Evolutionary conservation across 345 rosid species (phyloP), one percentile per base, ranked within the genome.

Genomic region (Jatropha curcas): DNA sequence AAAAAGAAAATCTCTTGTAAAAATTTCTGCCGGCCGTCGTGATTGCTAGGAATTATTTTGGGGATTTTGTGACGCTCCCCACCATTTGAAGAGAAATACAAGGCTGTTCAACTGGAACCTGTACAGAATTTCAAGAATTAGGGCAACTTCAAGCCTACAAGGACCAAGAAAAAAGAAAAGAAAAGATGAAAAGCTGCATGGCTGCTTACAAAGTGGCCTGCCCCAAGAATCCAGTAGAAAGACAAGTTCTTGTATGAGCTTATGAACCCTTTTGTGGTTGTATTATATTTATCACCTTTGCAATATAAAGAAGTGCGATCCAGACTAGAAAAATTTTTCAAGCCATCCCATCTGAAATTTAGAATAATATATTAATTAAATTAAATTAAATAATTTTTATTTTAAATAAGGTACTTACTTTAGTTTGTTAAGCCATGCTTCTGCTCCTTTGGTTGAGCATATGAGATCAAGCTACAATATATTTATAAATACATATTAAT

Each of bases 61-160:
- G 86, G 0, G 86, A 85, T 57, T 58, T 65, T 14, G 85, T 83
- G 9, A 83, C 34, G 22, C 24, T 72, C 14, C 83, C 86, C 67
- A 69, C 86, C 83, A 85, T 85, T 45, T 81, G 65, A n/a, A 81
- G 71, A 45, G 86, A 65, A 55, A 81, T 57, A 48, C 86, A 85
- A 0, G 86, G 85, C 7, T 83, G 88, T 7, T 85, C 86, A 0
- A 65, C 73, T 12, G 88, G 85, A 65, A 82, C 86, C 86, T 85
- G 75, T 27, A 39, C 20, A 53, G n/a, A 53, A 55, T 13, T 25
- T 73, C 30, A 35, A 10, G 0, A 35, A 34, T 34, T 61, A 45
- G 62, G 13, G 7, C 4, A 22, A 45, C n/a, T n/a, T n/a, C n/a
- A n/a, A n/a, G n/a, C n/a, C n/a, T n/a, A n/a, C n/a, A n/a, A n/a